Evolutionary conservation across 305 asterid genomes (phyloP).

Genomic region (Solanum hybrid): DNA sequence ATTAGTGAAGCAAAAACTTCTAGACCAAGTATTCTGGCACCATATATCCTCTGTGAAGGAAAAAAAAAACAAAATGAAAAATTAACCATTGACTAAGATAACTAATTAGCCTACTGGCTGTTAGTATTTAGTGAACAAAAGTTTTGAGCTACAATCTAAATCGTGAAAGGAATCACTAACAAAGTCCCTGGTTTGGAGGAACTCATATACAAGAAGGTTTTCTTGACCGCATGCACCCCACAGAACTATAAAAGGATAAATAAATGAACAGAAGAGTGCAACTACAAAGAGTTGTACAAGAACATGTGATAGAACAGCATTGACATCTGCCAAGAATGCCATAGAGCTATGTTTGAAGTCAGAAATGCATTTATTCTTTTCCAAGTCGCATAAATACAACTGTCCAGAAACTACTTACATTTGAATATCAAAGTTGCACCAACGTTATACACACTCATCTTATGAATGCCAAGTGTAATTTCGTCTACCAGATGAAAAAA

Average conservation of each 20-base stretch:
- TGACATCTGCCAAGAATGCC: too few relatives aligned
- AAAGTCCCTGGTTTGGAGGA: conserved; percentile 6
- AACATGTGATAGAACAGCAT: neutral
- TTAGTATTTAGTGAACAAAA: neutral
- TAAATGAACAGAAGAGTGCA: neutral
- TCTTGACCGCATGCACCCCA: neutral
- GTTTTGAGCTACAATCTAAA: neutral
- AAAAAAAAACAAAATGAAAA: neutral
- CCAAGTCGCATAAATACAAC: too few relatives aligned
- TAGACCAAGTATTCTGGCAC: conserved; percentile 6
- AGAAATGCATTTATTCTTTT: too few relatives aligned
- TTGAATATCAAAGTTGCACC: too few relatives aligned
- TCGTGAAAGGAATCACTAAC: neutral
- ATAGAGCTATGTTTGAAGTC: too few relatives aligned
- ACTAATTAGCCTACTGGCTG: neutral
- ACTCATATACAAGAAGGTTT: neutral
- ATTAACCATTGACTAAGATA: neutral
- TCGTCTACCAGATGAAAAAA: neutral
- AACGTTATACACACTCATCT: neutral
- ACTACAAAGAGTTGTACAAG: neutral
- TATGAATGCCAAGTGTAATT: neutral
- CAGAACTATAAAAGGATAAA: neutral
- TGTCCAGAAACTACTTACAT: too few relatives aligned
- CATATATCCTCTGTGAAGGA: conserved; percentile 11
- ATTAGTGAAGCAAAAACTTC: neutral